A percentile compares a stretch with the other conserved stretches of the same genome.
These are phyloP conservation scores for Neurospora discreta DNA, from an alignment of 495 filamentous ascomycete genomes.

Conservation along the genomic window DNA sequence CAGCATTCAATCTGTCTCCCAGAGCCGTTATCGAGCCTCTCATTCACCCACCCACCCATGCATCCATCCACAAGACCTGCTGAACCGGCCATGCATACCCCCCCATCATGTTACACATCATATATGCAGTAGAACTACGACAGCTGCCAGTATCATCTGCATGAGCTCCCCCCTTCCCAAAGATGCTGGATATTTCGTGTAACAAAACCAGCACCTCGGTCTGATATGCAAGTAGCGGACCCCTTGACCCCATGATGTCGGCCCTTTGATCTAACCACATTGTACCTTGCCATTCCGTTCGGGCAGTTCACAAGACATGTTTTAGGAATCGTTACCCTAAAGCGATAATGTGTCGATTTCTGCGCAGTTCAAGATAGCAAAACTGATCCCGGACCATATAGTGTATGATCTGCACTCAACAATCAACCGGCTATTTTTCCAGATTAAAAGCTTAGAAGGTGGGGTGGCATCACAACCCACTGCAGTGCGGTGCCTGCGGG, in stretches of 20 bases:
- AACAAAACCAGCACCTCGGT: not conserved
- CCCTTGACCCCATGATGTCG: not conserved
- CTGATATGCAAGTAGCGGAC: not conserved
- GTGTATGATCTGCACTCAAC: slow-evolving; percentile 30
- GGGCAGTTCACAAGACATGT: not conserved
- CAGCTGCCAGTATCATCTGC: slow-evolving; percentile 1
- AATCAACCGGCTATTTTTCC: slow-evolving; percentile 37
- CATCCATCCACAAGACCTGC: not conserved
- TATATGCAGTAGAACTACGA: not conserved
- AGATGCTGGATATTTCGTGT: not conserved
- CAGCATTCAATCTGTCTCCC: not conserved
- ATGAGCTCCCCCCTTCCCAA: not conserved
- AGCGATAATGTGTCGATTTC: not conserved
- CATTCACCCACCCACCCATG: not conserved
- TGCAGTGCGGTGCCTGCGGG: not conserved
- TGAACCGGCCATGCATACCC: not conserved
- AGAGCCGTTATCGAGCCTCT: not conserved
- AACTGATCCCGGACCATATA: slow-evolving; percentile 29
- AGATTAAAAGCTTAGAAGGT: slow-evolving; percentile 16
- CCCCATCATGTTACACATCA: not conserved
- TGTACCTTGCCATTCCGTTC: not conserved
- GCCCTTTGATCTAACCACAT: not conserved
- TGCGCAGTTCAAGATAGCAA: slow-evolving; percentile 17
- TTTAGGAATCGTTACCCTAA: not conserved
- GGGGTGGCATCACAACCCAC: not conserved